These are phyloP conservation scores for Diplodia mutila DNA, from an alignment of 2,329 filamentous ascomycete genomes.

Conservation along the genomic window DNA sequence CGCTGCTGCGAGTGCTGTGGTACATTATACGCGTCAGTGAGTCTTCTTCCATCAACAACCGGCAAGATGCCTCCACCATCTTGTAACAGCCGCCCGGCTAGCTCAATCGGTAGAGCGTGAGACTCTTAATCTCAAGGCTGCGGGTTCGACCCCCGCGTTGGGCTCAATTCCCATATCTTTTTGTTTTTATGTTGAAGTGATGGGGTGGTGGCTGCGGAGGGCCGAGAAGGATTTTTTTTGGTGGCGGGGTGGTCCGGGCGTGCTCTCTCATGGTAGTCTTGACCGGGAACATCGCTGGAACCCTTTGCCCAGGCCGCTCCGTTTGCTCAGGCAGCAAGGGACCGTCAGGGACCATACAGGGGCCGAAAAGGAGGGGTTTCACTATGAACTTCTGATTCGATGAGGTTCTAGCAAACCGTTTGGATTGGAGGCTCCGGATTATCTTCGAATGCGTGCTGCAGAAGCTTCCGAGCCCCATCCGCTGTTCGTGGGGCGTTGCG, in stretches of 20 bases:
- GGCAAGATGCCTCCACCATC: background rate
- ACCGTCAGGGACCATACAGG: background rate
- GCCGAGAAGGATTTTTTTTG: background rate
- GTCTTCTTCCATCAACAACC: background rate
- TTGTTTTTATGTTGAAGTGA: background rate
- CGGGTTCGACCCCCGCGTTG: slow-evolving; percentile 27
- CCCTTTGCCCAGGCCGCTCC: background rate
- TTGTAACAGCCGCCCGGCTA: slow-evolving; percentile 24
- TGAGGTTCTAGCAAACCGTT: accelerated
- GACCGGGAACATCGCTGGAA: background rate
- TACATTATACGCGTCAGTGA: background rate
- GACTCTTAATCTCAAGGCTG: slow-evolving; percentile 30
- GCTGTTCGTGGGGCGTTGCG: background rate
- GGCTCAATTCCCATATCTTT: slow-evolving; percentile 24
- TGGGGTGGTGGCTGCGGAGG: slow-evolving; percentile 28
- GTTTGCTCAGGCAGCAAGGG: background rate
- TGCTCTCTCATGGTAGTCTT: background rate
- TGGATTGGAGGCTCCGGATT: background rate
- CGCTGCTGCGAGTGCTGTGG: background rate
- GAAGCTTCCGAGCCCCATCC: background rate
- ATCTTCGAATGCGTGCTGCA: background rate
- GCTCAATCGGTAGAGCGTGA: slow-evolving; percentile 31
- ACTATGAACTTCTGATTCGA: background rate
- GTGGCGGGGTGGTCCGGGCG: background rate
- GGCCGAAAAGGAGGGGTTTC: background rate